phyloP scores from a whole-genome alignment of 177 flowering plant species.

The Vitis hybrid region DNA sequence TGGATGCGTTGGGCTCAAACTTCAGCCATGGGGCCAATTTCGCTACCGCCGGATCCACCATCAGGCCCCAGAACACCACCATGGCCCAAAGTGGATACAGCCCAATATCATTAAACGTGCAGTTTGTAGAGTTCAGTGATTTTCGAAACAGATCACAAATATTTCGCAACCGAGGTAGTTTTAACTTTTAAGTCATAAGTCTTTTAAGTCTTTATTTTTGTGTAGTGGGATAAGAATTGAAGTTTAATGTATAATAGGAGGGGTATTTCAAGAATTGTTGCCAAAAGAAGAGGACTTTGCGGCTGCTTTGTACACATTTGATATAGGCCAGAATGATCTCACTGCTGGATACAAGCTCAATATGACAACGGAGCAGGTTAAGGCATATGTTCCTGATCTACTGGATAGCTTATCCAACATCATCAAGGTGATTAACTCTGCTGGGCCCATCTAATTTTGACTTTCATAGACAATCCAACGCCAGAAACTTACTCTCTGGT shows the following conservation, averaged over 20 bases:
- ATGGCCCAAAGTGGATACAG: slow-evolving; percentile 64
- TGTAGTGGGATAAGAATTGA: background rate
- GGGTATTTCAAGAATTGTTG: slow-evolving; percentile 47
- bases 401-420: slow-evolving; percentile 11
- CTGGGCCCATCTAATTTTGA: no score
- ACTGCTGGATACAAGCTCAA: slow-evolving; percentile 59
- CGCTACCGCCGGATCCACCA: slow-evolving; percentile 72
- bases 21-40: slow-evolving; percentile 89
- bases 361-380: slow-evolving; percentile 62
- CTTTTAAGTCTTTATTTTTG: no score
- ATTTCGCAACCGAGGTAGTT: slow-evolving; percentile 39
- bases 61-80: slow-evolving; percentile 70
- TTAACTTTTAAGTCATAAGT: no score
- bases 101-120: slow-evolving; percentile 76
- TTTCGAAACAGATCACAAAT: slow-evolving; percentile 55
- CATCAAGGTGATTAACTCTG: no score
- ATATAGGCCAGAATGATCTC: slow-evolving; percentile 92
- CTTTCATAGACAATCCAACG: background rate
- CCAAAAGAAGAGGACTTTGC: slow-evolving; percentile 57
- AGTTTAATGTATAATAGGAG: slow-evolving; percentile 31
- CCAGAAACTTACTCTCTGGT: background rate
- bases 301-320: slow-evolving; percentile 74
- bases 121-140: slow-evolving; percentile 51
- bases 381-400: slow-evolving; percentile 61
- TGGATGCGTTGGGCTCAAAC: slow-evolving; percentile 73